A percentile compares a stretch with the other conserved stretches of the same genome.
These are phyloP conservation scores for Pseudopyrenochaeta lycopersici DNA, from an alignment of 2,329 filamentous ascomycete species.

Conservation along the genomic window DNA sequence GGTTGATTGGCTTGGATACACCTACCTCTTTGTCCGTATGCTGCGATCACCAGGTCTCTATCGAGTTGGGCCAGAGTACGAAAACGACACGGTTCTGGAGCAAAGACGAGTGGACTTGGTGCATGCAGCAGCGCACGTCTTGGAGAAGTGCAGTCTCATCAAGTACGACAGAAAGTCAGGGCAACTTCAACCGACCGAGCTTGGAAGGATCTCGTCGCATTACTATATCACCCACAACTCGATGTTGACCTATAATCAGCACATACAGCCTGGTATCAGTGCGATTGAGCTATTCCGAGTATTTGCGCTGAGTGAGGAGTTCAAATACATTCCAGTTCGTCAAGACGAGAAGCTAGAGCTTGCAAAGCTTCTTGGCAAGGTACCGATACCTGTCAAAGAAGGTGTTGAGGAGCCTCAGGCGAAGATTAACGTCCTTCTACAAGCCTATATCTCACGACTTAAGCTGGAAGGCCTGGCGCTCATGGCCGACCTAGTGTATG, in stretches of 20 bases:
- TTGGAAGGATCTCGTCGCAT: constrained; percentile 94
- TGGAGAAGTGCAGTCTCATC: constrained; percentile 87
- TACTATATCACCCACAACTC: constrained; percentile 98
- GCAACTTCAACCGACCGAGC: constrained; percentile 86
- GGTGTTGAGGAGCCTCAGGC: constrained; percentile 95
- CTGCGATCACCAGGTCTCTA: constrained; percentile 93
- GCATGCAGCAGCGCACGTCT: constrained; percentile 86
- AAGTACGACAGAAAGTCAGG: constrained; percentile 97
- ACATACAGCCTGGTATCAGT: constrained; percentile 91
- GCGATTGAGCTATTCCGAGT: constrained; percentile 96
- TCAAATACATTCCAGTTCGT: constrained; percentile 97
- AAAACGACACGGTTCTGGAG: constrained; percentile 88
- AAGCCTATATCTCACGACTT: constrained; percentile 94
- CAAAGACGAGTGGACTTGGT: constrained; percentile 98
- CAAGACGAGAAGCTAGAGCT: constrained; percentile 98
- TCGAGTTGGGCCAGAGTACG: constrained; percentile 94
- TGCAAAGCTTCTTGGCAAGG: constrained; percentile 85
- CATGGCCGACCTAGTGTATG: constrained; percentile 99
- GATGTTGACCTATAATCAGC: constrained; percentile 96
- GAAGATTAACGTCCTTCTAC: constrained; percentile 97
- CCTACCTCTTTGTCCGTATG: constrained; percentile 98
- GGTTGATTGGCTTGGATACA: constrained; percentile 99
- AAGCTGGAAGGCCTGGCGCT: constrained; percentile 92
- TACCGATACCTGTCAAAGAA: constrained; percentile 97
- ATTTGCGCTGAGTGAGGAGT: constrained; percentile 95